Evolutionary conservation across 441 rosid genomes (phyloP), one percentile per base, ranked within the genome.

Genomic region (Hura crepitans): DNA sequence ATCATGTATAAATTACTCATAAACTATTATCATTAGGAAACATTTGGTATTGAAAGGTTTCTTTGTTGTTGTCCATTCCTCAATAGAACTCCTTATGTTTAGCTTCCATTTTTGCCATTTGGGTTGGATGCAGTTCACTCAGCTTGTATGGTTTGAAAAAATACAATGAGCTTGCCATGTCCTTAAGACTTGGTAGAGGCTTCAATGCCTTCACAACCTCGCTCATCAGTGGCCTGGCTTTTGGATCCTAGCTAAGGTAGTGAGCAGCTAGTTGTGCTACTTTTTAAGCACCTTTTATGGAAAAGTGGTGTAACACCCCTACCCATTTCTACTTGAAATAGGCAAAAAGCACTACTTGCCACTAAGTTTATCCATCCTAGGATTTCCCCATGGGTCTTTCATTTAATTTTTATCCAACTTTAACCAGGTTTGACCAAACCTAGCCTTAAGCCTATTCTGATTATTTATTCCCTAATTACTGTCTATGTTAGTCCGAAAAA

Each of bases 91-190:
- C 74, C 81, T 66, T 77, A 86, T 20, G 82, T 20, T 37, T 83
- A 84, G 75, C 45, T 56, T 50, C 87, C 82, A 60, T 78, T 77
- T 72, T 89, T 85, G 6, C 84, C 45, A 61, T 84, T 88, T 0
- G 97, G 92, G 72, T 89, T 92, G 3, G 84, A 79, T 12, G 81
- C 85, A 2, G 75, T 46, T 2, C 90, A 85, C 13, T 89, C 93
- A 0, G 85, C 89, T 82, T 86, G 93, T 88, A 85, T 75, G 50
- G 84, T 83, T 76, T 88, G 97, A 75, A 90, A 92, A 80, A 87
- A 78, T 88, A 90, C 9, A 96, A 87, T 18, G 97, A 88, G 80
- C 92, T 92, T 0, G 96, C 93, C 96, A 90, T 92, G 84, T 92
- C 96, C 87, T 88, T 90, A 3, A 92, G 91, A 72, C 75, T 85